phyloP scores from a whole-genome alignment of 1,284 basidiomycete genomes.

The Apiotrichum gamsii region DNA sequence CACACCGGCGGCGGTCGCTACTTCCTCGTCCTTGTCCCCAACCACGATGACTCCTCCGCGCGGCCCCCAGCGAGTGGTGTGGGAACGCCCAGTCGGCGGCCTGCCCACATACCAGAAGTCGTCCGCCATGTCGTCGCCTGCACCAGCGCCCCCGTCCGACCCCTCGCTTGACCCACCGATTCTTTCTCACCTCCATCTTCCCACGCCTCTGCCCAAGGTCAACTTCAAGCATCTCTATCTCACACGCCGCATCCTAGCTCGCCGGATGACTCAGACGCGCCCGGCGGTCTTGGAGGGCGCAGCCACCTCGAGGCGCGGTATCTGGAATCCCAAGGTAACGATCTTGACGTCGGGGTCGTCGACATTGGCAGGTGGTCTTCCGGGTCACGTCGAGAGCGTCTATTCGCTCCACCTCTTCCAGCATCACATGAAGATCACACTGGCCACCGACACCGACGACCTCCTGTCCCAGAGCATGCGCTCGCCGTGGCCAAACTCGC shows the following conservation, averaged over 20 bases:
- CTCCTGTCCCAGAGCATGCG: conserved; percentile 8
- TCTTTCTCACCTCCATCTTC: conserved; percentile 32
- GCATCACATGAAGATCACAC: conserved; percentile 32
- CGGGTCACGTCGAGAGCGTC: conserved; percentile 43
- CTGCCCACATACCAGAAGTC: conserved; percentile 17
- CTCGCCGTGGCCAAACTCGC: neutral
- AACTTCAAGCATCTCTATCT: conserved; percentile 46
- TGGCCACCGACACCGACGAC: conserved; percentile 7
- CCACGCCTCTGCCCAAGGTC: conserved; percentile 30
- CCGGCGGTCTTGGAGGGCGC: conserved; percentile 9
- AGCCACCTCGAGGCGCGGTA: neutral
- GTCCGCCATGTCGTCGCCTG: neutral
- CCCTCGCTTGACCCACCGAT: conserved; percentile 18
- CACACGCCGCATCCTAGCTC: conserved; percentile 29
- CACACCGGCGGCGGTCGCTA: neutral
- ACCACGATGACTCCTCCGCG: neutral
- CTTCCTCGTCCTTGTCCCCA: neutral
- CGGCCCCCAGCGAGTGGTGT: conserved; percentile 3
- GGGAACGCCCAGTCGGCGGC: conserved; percentile 11
- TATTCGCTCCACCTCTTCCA: conserved; percentile 41
- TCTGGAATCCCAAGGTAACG: conserved; percentile 14
- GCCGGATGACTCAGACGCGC: conserved; percentile 26
- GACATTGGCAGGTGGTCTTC: conserved; percentile 38
- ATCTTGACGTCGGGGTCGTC: conserved; percentile 25
- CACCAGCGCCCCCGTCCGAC: neutral